A percentile compares a stretch with the other conserved stretches of the same genome.
Conservation (phyloP, 371 early-diverging fungal genomes). For the Mortierella sp. region DNA sequence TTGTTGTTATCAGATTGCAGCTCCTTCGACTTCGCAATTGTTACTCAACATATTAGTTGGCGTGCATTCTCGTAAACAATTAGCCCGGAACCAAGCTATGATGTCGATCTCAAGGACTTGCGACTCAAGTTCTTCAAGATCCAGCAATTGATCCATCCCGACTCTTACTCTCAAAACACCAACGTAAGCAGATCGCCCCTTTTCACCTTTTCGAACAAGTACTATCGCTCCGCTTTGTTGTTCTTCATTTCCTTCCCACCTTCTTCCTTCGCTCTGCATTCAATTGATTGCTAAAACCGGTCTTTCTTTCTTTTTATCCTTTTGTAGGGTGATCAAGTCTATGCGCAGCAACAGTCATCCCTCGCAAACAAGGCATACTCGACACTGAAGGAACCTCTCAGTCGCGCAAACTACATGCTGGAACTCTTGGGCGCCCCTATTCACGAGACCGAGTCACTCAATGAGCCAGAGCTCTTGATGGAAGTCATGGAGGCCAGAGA, state of each 20-base stretch:
- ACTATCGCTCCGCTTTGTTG: too few species aligned
- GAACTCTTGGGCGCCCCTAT: constrained; percentile 70
- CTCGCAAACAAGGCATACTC: constrained; percentile 91
- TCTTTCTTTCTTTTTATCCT: background rate
- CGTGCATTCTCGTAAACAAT: background rate
- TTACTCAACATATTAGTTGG: background rate
- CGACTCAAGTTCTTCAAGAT: constrained; percentile 76
- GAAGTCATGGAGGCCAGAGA: constrained; percentile 87
- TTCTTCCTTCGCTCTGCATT: background rate
- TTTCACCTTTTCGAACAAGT: too few species aligned
- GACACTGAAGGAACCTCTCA: constrained; percentile 82
- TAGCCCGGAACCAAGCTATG: constrained; percentile 70
- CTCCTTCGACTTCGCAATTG: background rate
- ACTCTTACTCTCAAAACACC: constrained; percentile 79
- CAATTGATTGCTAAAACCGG: background rate
- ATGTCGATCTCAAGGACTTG: constrained; percentile 75
- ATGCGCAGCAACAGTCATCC: constrained; percentile 85
- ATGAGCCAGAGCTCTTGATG: constrained; percentile 83
- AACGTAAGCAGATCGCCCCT: constrained; percentile 60
- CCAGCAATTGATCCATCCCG: constrained; percentile 92
- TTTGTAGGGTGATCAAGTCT: constrained; percentile 74
- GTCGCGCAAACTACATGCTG: constrained; percentile 86
- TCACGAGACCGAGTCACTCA: constrained; percentile 76
- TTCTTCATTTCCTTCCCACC: too few species aligned
- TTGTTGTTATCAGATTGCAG: background rate